These are phyloP conservation scores for Xylaria telfairii DNA, from an alignment of 495 filamentous ascomycete genomes.

Conservation along the genomic window DNA sequence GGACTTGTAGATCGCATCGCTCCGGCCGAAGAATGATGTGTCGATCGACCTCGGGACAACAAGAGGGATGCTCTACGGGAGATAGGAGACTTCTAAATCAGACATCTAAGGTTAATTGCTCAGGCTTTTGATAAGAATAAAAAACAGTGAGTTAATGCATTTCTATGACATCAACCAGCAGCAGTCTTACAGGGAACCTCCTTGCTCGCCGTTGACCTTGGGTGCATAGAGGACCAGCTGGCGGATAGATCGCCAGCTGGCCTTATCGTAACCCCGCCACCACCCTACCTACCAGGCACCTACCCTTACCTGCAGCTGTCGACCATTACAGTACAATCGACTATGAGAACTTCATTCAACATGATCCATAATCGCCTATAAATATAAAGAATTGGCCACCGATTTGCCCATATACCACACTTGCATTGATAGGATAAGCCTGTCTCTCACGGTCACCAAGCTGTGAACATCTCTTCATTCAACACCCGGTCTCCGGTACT, in stretches of 20 bases:
- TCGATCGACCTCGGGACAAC: no score
- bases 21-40: neutral
- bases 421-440: neutral
- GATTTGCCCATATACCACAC: neutral
- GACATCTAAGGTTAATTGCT: no score
- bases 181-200: neutral
- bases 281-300: no score
- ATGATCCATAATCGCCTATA: neutral
- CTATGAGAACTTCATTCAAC: neutral
- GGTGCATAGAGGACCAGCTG: no score
- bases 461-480: neutral
- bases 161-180: neutral
- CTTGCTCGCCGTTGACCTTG: no score
- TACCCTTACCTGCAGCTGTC: no score
- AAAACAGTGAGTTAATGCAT: no score
- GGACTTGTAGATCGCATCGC: neutral
- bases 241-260: neutral
- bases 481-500: neutral
- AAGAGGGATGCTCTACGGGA: no score
- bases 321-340: neutral
- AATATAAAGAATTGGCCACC: neutral
- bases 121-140: no score
- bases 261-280: constrained; percentile 9
- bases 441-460: neutral
- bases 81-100: no score